Evolutionary conservation across 2,329 filamentous ascomycete species (phyloP).

Genomic region (Bisporella sp.): DNA sequence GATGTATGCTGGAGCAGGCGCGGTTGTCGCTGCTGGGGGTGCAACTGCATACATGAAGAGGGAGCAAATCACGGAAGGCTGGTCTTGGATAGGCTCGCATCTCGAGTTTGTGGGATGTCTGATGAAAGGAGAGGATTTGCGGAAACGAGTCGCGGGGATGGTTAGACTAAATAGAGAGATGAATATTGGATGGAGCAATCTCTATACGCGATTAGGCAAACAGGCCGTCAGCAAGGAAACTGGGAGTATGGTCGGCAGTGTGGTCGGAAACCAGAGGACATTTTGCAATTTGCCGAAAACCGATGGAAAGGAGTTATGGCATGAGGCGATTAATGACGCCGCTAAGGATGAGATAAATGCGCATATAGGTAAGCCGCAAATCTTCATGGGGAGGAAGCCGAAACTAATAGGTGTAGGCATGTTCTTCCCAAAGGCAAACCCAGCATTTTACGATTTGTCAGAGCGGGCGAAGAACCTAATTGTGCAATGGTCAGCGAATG

Average conservation of each 20-base stretch:
- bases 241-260: constrained; percentile 44
- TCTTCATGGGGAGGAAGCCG: constrained; percentile 1
- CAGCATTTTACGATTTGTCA: constrained; percentile 62
- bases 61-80: constrained; percentile 69
- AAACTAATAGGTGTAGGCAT: constrained; percentile 41
- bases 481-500: constrained; percentile 54
- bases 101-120: constrained; percentile 91
- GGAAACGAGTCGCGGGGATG: constrained; percentile 63
- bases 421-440: constrained; percentile 68
- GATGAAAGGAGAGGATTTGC: constrained; percentile 74
- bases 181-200: constrained; percentile 71
- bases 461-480: constrained; percentile 59
- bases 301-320: constrained; percentile 50
- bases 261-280: constrained; percentile 67
- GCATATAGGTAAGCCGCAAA: constrained; percentile 56
- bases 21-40: constrained; percentile 72
- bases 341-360: constrained; percentile 69
- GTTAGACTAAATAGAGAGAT: constrained; percentile 57
- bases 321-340: constrained; percentile 64
- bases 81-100: constrained; percentile 80
- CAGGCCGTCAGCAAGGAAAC: constrained; percentile 48
- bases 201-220: constrained; percentile 78
- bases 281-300: constrained; percentile 77
- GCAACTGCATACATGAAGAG: constrained; percentile 82
- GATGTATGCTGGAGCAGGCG: constrained; percentile 78